phyloP scores from a whole-genome alignment of 169 alveolate species.

The Cryptosporidium meleagridis region DNA sequence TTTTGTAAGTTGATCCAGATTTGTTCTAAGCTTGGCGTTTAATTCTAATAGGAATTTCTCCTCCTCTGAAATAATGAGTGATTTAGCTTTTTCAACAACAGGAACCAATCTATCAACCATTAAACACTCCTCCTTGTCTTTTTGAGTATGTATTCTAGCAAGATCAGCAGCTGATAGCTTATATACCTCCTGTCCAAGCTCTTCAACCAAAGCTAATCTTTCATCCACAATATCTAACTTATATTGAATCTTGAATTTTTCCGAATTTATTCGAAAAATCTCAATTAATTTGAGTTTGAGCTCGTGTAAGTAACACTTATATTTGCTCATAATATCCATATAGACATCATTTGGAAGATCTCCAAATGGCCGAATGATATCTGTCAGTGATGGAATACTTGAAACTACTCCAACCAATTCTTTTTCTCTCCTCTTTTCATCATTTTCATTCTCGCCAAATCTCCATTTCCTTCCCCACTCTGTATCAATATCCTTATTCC shows the following conservation, averaged over 20 bases:
- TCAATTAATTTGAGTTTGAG: slow-evolving; percentile 19
- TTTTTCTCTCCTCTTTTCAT: not conserved
- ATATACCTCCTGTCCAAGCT: slow-evolving; percentile 44
- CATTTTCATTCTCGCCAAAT: not conserved
- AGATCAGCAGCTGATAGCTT: slow-evolving; percentile 34
- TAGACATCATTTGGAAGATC: slow-evolving; percentile 34
- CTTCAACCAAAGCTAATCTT: slow-evolving; percentile 32
- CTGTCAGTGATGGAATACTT: slow-evolving; percentile 19
- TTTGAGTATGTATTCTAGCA: slow-evolving; percentile 12
- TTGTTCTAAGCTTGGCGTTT: slow-evolving; percentile 6
- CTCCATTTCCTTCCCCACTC: not conserved
- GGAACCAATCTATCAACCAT: slow-evolving; percentile 46
- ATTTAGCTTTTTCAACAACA: slow-evolving; percentile 19
- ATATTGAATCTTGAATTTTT: slow-evolving; percentile 40
- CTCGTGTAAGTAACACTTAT: slow-evolving; percentile 16
- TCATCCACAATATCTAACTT: slow-evolving; percentile 63
- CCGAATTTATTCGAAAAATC: not conserved
- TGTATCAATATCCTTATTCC: not conserved
- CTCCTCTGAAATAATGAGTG: slow-evolving; percentile 5
- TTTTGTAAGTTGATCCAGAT: slow-evolving; percentile 1
- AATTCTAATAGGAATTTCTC: slow-evolving; percentile 15
- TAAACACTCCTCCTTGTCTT: slow-evolving; percentile 50
- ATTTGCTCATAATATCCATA: slow-evolving; percentile 21
- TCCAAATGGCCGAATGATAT: slow-evolving; percentile 17
- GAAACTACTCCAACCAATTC: slow-evolving; percentile 45